Base-by-base conservation (phyloP, 768 basidiomycete genomes). In the Hypsizygus marmoreus region DNA sequence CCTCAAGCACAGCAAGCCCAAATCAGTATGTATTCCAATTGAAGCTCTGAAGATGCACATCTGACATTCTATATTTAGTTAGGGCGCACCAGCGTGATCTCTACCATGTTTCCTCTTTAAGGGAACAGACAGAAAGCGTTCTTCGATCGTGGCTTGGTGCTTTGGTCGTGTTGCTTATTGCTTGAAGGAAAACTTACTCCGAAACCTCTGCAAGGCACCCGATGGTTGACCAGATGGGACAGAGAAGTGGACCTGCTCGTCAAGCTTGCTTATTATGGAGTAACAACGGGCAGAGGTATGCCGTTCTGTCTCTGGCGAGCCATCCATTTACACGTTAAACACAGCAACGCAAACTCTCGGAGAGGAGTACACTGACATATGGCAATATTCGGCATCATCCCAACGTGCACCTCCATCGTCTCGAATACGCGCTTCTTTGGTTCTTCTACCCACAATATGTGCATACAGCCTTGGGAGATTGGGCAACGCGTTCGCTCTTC, bases 301-400 rank as follows among this genome's bases (percentile, higher is more conserved):
- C 54, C 13, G 28, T 33, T 26, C 31, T 36, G 6, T 14, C n/a
- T 29, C 31, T 29, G 6, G 34, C 34, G 25, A 19, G 17, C 22
- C 6, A 35, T 20, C 40, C 25, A 37, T 45, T n/a, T n/a, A n/a
- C n/a, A n/a, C n/a, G n/a, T n/a, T n/a, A n/a, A n/a, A n/a, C n/a
- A 42, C 49, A 93, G 91, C 84, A 12, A 77, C 75, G 8, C 91
- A 93, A 64, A 91, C 87, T 4, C 73, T 93, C 1, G 91, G 91
- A n/a, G 91, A 94, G 63, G 91, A 94, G 60, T 94, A 94, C 56
- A 91, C 89, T 1, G 86, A 87, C 56, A 83, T 88, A 25, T 89
- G 90, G 87, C 81, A 84, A 53, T 79, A 83, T 45, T 80, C 84
- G 9, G 59, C 70, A 2, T 66, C 62, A 22, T 68, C 60, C 14